These are phyloP conservation scores for Pseudozyma hubeiensis DNA, from an alignment of 1,284 basidiomycete genomes.

Conservation along the genomic window DNA sequence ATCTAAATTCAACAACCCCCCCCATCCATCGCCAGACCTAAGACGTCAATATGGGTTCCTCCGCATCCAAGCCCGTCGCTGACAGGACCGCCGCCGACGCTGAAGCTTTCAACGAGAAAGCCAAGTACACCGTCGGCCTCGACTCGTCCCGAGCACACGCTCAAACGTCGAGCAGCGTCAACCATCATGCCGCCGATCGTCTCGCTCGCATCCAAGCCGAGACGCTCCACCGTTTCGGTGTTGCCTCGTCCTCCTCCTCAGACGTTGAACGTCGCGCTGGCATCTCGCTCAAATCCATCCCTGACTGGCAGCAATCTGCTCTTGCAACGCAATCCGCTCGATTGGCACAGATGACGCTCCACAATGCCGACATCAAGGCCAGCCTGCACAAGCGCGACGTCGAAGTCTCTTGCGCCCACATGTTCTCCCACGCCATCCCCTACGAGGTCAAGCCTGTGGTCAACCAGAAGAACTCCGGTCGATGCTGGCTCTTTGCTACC, in stretches of 20 bases:
- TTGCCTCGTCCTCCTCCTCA: constrained; percentile 1
- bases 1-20: neutral
- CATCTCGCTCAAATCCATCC: constrained; percentile 37
- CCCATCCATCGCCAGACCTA: neutral
- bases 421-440: constrained; percentile 85
- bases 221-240: constrained; percentile 15
- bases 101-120: constrained; percentile 34
- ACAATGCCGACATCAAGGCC: constrained; percentile 78
- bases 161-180: constrained; percentile 14
- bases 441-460: constrained; percentile 80
- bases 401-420: constrained; percentile 77
- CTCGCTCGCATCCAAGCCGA: constrained; percentile 56
- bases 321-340: constrained; percentile 74
- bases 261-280: constrained; percentile 11
- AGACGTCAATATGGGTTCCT: constrained; percentile 24
- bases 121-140: constrained; percentile 18
- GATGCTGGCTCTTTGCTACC: constrained; percentile 58
- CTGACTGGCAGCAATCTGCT: constrained; percentile 46
- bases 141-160: constrained; percentile 16
- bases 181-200: constrained; percentile 52
- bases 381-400: constrained; percentile 78
- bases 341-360: constrained; percentile 83
- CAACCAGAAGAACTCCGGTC: constrained; percentile 78
- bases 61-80: constrained; percentile 38
- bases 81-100: constrained; percentile 13